A percentile compares a stretch with the other conserved stretches of the same genome.
Evolutionary conservation across 441 rosid species (phyloP).

Genomic region (Metrosideros polymorpha): DNA sequence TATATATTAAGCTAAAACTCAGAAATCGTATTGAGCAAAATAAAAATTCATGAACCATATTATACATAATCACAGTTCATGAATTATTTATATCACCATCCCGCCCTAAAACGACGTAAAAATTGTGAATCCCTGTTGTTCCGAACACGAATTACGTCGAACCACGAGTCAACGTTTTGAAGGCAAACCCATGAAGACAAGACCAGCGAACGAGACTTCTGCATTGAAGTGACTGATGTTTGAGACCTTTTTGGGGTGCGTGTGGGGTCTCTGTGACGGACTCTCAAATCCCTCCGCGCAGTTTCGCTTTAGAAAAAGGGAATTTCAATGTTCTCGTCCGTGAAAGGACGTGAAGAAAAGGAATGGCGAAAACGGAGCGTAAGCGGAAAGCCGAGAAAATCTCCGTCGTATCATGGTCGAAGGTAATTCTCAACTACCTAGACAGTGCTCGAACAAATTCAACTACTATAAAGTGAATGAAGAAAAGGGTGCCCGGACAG

Average conservation of each 20-base stretch:
- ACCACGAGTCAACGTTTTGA: background rate
- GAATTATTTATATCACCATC: no score
- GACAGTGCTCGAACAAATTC: background rate
- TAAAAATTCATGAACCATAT: no score
- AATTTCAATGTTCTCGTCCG: background rate
- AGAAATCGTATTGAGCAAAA: no score
- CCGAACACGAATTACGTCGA: background rate
- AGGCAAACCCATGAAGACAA: background rate
- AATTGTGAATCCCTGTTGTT: background rate
- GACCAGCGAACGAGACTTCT: background rate
- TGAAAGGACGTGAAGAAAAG: background rate
- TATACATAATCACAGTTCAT: no score
- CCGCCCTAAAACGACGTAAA: no score
- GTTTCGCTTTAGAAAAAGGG: background rate
- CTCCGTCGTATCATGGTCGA: background rate
- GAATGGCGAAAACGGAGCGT: background rate
- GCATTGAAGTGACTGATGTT: background rate
- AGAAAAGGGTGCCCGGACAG: background rate
- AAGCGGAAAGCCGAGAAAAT: background rate
- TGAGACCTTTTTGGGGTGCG: background rate
- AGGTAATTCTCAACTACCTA: background rate
- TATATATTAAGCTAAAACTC: no score
- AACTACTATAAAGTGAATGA: background rate
- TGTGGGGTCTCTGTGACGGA: background rate
- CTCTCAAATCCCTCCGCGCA: background rate